Base-by-base conservation (phyloP, 495 filamentous ascomycete species). In the Aspergillus indologenus region DNA sequence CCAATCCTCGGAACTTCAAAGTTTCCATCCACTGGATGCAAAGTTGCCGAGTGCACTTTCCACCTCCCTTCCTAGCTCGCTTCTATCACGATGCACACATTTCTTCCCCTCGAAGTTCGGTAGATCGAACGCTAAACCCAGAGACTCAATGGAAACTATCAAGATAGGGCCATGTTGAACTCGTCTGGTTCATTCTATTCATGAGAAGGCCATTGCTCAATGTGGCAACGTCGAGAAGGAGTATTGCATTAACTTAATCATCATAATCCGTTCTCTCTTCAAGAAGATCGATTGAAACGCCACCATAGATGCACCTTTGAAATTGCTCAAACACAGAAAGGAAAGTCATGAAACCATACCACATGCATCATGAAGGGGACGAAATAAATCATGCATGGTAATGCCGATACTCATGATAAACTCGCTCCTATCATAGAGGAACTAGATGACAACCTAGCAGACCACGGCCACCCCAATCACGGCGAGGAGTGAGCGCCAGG, bases 361-460 rank as follows among this genome's bases (percentile, higher is more conserved):
- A 44, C 62, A 63, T 65, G 54, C 56, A 57, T 59, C 57, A 43
- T 56, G 22, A 57, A 21, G 56, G 44, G 3, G 22, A 26, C 12
- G 24, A 40, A 20, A 40, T 14, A 20, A 12, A 1, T 40, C 40
- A 18, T 23, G 34, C 18, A 46, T 23, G 24, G 17, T 40, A 48
- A 48, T 58, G 34, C 4, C 19, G 19, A 19, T 29, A 54, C 20
- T 9, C 9, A 53, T 5, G 3, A 21, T 12, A 49, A 3, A 45
- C 18, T 31, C 21, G 29, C 46, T 22, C 14, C 45, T 57, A 49
- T 73, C 68, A 83, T 52, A 92, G 52, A n/a, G 89, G 90, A 61
- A 95, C 71, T 40, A 96, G 80, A 79, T 95, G 90, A 69, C 93
- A 98, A 31, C 93, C 93, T 58, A 98, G 74, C 63, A 93, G 69